These are phyloP conservation scores for Mycosarcoma mackinlayi DNA, from an alignment of 1,284 basidiomycete species.

Conservation along the genomic window DNA sequence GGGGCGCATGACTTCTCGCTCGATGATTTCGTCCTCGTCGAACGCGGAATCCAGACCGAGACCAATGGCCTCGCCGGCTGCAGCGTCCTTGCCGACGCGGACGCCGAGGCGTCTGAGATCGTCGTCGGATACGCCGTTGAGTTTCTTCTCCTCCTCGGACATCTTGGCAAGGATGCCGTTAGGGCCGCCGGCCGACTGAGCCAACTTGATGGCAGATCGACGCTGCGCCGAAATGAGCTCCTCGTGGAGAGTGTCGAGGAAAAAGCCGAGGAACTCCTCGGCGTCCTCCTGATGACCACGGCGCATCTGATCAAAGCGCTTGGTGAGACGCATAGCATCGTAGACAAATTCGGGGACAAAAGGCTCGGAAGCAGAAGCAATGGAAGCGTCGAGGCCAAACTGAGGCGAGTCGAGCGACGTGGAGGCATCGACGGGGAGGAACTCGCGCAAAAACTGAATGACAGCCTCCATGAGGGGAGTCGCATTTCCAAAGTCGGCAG, in stretches of 20 bases:
- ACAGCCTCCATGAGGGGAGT: slow-evolving; percentile 85
- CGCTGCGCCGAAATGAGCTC: slow-evolving; percentile 80
- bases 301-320: slow-evolving; percentile 92
- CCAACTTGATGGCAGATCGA: slow-evolving; percentile 58
- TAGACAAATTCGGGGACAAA: slow-evolving; percentile 92
- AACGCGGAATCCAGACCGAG: slow-evolving; percentile 22
- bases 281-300: slow-evolving; percentile 97
- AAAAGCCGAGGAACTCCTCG: slow-evolving; percentile 98
- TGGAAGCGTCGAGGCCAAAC: slow-evolving; percentile 14
- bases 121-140: slow-evolving; percentile 44
- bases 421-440: slow-evolving; percentile 69
- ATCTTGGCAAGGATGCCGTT: slow-evolving; percentile 37
- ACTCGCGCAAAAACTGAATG: slow-evolving; percentile 84
- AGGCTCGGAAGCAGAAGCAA: slow-evolving; percentile 69
- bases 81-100: slow-evolving; percentile 22
- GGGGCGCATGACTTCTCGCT: slow-evolving; percentile 69
- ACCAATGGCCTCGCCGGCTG: slow-evolving; percentile 14
- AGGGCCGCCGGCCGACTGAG: slow-evolving; percentile 63
- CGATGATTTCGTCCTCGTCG: slow-evolving; percentile 71
- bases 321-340: slow-evolving; percentile 94
- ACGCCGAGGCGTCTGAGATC: slow-evolving; percentile 38
- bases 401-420: slow-evolving; percentile 24
- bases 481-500: slow-evolving; percentile 71
- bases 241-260: slow-evolving; percentile 93
- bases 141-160: slow-evolving; percentile 44